Evolutionary conservation across 306 rosid species (phyloP), one percentile per base, ranked within the genome.

Genomic region (Oemleria cerasiformis): DNA sequence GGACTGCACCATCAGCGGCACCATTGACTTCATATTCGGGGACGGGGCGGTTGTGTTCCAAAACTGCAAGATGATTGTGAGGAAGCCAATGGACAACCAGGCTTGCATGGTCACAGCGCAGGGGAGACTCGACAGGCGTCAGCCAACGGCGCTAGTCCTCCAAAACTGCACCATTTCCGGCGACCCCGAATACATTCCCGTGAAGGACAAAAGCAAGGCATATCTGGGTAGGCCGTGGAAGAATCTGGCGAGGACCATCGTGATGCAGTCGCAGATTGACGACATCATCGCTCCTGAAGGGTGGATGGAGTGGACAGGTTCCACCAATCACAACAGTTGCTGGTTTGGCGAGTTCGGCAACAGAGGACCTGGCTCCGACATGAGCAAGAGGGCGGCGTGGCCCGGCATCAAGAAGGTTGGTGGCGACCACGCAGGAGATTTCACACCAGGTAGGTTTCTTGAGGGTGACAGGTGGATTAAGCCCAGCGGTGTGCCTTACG

Each of bases 161-260:
- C 80, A 77, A 42, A 75, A 75, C 25, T 67, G 79, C 50, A 61
- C 48, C 39, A 68, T 75, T 51, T 41, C 53, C 21, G 59, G 69
- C 5, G 79, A 59, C 12, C 13, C 53, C 48, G 71, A 67, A 10
- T 70, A 56, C 20, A 23, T 49, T 23, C 43, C 66, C 1, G 75
- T 51, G 25, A 48, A 70, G 19, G 48, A 61, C 41, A 51, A 55
- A 20, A 53, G 9, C 51, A 48, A 67, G 20, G 20, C 80, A 0
- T 70, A 30, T 71, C 57, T 77, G 38, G 80, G 80, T 7, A 57
- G 80, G 21, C 80, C 80, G 39, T 77, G 80, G 80, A 77, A 70
- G 76, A 16, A 63, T 17, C 71, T 42, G 8, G 71, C 80, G 9
- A 70, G 80, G 42, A 70, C 80, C 23, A 17, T 70, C 13, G 56